Evolutionary conservation across 108 stramenopile species (phyloP).

Genomic region (Fragilaria crotonensis): DNA sequence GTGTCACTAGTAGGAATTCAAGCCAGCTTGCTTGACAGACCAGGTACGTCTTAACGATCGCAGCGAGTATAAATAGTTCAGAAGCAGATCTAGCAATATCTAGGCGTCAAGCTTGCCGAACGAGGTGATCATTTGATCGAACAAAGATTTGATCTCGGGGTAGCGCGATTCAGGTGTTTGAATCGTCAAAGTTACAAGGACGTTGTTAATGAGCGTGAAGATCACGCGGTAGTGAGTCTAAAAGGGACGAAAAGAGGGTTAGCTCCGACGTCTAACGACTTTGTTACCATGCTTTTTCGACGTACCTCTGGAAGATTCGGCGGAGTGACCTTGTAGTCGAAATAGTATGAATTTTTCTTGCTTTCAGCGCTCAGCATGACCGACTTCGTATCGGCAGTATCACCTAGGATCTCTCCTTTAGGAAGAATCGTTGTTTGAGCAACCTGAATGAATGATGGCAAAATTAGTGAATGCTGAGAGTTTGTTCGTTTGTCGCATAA

Average conservation of each 20-base stretch:
- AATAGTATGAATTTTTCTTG: conserved; percentile 64
- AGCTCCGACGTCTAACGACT: neutral
- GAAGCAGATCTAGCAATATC: too few relatives aligned
- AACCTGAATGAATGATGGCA: conserved; percentile 19
- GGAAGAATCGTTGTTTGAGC: conserved; percentile 77
- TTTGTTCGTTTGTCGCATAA: too few relatives aligned
- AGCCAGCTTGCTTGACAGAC: too few relatives aligned
- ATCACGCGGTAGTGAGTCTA: conserved; percentile 69
- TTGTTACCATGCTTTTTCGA: neutral
- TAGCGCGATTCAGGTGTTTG: conserved; percentile 66
- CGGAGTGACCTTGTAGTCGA: conserved; percentile 42
- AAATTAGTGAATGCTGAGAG: neutral
- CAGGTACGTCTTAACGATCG: too few relatives aligned
- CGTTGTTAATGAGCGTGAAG: conserved; percentile 47
- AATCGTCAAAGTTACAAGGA: conserved; percentile 63
- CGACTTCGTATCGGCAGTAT: conserved; percentile 25
- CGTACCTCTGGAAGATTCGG: conserved; percentile 15
- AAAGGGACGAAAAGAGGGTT: neutral
- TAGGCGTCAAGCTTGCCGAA: conserved; percentile 40
- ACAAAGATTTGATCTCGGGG: conserved; percentile 31
- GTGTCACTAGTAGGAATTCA: too few relatives aligned
- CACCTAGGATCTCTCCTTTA: conserved; percentile 54
- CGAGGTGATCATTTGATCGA: conserved; percentile 59
- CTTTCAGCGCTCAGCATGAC: conserved; percentile 57
- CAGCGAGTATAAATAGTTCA: too few relatives aligned